Percentiles rank a stretch among this genome's conserved stretches.
These are phyloP conservation scores for Rutstroemia sp. DNA, from an alignment of 2,329 filamentous ascomycete species.

Conservation along the genomic window DNA sequence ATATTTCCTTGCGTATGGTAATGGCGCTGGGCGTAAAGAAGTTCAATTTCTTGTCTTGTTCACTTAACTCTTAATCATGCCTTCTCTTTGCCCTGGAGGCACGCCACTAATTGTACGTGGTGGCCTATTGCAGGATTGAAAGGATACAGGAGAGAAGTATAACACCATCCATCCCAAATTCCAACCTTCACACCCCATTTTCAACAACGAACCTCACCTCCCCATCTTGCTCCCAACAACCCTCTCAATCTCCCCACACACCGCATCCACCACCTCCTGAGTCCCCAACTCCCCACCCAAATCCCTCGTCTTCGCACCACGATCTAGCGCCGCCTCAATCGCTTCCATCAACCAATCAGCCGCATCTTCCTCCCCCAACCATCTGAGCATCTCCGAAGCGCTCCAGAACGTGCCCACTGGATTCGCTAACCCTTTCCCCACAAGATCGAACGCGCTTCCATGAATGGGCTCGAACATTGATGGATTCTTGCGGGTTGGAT, in stretches of 20 bases:
- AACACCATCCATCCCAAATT: too few species aligned
- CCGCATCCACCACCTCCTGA: slow-evolving; percentile 20
- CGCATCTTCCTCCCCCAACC: slow-evolving; percentile 48
- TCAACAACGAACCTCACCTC: background rate
- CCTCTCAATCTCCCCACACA: slow-evolving; percentile 21
- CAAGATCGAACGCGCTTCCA: slow-evolving; percentile 51
- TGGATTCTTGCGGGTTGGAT: slow-evolving; percentile 47
- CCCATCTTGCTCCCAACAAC: background rate
- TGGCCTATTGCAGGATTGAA: too few species aligned
- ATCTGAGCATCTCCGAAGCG: slow-evolving; percentile 48
- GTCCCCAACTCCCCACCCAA: slow-evolving; percentile 37
- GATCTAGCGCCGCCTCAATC: slow-evolving; percentile 46
- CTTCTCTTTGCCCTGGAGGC: too few species aligned
- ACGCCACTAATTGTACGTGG: too few species aligned
- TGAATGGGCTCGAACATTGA: slow-evolving; percentile 57
- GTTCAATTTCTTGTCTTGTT: too few species aligned
- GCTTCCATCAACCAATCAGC: slow-evolving; percentile 41
- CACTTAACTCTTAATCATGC: too few species aligned
- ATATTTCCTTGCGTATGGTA: too few species aligned
- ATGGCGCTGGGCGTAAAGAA: too few species aligned
- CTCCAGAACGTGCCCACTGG: slow-evolving; percentile 53
- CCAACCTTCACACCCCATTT: too few species aligned
- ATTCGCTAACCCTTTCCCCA: slow-evolving; percentile 48
- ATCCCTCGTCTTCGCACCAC: slow-evolving; percentile 45
- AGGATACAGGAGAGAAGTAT: too few species aligned